Evolutionary conservation across 805 yeast genomes (phyloP).

Genomic region (Kluyveromyces siamensis): DNA sequence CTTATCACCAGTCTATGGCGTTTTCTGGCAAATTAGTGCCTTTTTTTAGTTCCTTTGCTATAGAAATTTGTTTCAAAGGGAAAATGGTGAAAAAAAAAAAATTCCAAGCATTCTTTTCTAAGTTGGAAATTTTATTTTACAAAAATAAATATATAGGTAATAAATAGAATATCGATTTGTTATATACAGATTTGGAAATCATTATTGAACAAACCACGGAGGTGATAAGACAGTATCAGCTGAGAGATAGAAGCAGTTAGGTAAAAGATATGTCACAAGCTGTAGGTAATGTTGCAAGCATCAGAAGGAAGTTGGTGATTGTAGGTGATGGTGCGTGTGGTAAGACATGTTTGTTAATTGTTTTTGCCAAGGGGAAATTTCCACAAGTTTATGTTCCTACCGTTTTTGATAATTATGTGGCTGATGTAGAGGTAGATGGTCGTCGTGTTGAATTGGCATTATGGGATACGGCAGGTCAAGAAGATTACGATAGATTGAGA

Average conservation of each 20-base stretch:
- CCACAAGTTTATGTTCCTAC: constrained; percentile 94
- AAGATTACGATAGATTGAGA: constrained; percentile 89
- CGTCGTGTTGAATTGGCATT: constrained; percentile 86
- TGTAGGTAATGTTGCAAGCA: constrained; percentile 10
- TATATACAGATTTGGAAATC: no score
- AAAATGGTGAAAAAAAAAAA: background rate
- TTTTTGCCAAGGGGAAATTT: constrained; percentile 77
- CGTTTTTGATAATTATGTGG: constrained; percentile 93
- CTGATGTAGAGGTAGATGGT: constrained; percentile 87
- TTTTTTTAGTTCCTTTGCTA: background rate
- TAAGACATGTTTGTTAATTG: constrained; percentile 84
- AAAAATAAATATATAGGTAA: background rate
- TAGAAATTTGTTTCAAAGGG: background rate
- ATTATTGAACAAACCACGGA: no score
- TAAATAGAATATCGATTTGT: background rate
- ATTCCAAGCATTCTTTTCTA: background rate
- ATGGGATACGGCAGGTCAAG: constrained; percentile 99
- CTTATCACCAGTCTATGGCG: constrained; percentile 3
- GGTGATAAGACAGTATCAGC: no score
- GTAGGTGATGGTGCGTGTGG: constrained; percentile 98
- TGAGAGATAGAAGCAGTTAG: no score
- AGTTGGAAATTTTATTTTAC: background rate
- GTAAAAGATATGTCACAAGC: constrained; percentile 4
- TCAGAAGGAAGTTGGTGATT: constrained; percentile 64
- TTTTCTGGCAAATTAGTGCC: background rate